These are phyloP conservation scores for Colletotrichum gigasporum DNA, from an alignment of 2,329 filamentous ascomycete species.

Conservation along the genomic window DNA sequence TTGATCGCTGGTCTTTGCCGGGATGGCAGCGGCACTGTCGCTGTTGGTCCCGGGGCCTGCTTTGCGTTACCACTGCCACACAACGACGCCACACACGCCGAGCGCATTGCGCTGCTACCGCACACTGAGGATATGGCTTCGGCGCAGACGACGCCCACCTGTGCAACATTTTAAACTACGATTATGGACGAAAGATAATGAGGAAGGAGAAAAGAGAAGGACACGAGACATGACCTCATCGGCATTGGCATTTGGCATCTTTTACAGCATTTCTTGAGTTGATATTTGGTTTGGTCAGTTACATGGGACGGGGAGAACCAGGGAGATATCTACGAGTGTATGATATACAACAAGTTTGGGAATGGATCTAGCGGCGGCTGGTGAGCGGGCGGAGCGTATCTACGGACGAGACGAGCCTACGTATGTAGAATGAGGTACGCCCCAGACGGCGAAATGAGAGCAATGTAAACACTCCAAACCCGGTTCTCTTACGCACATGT, in stretches of 20 bases:
- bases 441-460: neutral
- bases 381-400: neutral
- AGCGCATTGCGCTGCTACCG: no score
- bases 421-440: constrained; percentile 6
- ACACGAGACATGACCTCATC: constrained; percentile 22
- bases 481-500: no score
- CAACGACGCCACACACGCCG: no score
- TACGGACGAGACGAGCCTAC: neutral
- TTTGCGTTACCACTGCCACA: neutral
- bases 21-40: neutral
- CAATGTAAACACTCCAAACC: neutral
- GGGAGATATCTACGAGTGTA: constrained; percentile 25
- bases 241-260: constrained; percentile 21
- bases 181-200: constrained; percentile 18
- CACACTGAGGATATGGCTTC: no score
- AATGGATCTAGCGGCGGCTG: neutral
- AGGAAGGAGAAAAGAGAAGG: constrained; percentile 1
- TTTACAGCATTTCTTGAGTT: neutral
- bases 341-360: constrained; percentile 3
- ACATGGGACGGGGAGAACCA: neutral
- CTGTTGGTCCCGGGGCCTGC: neutral
- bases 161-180: no score
- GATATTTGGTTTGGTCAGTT: neutral
- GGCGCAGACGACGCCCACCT: no score
- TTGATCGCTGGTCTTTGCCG: neutral